Evolutionary conservation across 306 rosid genomes (phyloP), one percentile per base, ranked within the genome.

Genomic region (Quercus agrifolia): DNA sequence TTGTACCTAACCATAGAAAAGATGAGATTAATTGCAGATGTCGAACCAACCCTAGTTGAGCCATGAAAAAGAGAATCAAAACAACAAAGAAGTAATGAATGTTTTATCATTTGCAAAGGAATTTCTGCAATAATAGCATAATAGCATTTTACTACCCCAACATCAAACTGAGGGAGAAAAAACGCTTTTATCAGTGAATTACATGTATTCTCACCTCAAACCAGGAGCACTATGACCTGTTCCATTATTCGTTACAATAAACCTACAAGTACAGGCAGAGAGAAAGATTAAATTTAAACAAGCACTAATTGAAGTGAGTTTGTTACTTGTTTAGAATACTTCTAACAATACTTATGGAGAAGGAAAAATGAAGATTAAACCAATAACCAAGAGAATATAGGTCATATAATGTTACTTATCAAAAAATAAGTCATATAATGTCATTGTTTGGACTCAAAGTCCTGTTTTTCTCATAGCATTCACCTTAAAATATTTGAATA

Each of bases 241-340:
- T 54, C 99, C 97, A 74, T 90, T 87, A 83, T 92, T 92, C 63
- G 98, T 95, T 62, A 92, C 92, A 62, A 95, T 95, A 86, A 95
- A 95, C 87, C 99, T 95, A 82, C 80, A 69, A 75, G 68, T 19
- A 77, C 66, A 23, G 68, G 71, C 17, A 77, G 35, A 76, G 81
- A 21, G 77, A 38, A 58, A 61, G 5, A 51, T 70, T 23, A 78
- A 59, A 72, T 62, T 61, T 5, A 78, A 79, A 61, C n/a, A 56
- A 58, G 72, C 46, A 74, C 20, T 56, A 67, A 52, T 41, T 17
- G 55, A 44, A 44, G 44, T n/a, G 19, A 28, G 68, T 11, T 64
- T 54, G 3, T 33, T 67, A 68, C 52, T 35, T 19, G 52, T 68
- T 68, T 21, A 10, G 7, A 35, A 33, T 5, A 27, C 35, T 51